Base-by-base conservation (phyloP, 805 yeast genomes). In the Sugiyamaella americana region DNA sequence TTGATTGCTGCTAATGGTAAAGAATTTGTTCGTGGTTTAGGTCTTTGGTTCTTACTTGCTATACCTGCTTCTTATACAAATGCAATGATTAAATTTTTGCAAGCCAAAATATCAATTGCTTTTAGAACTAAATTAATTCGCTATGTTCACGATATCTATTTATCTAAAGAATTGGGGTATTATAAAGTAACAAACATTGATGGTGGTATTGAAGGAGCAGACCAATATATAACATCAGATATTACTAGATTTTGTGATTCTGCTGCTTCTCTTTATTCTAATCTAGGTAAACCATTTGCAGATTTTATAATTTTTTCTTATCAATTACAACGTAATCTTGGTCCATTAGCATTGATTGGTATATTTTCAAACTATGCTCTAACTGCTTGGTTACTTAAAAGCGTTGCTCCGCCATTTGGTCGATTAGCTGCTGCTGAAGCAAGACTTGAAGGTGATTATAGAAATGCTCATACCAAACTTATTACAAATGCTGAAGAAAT, bases 51-150 rank as follows among this genome's bases (percentile, higher is more conserved):
- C 49, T 66, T 85, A 50, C 80, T 89, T 60, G 96, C 96, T 0
- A 79, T 89, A 51, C 98, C 98, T 1, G 95, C 96, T 0, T 81
- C 93, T 2, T 89, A 87, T 63, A 84, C 96, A 26, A 89, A 89
- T 64, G 84, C 95, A 41, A 88, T 91, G 48, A 89, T 89, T 60
- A 85, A 84, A 60, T 86, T 76, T 58, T 67, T 89, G 55, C 85
- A 88, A 46, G 78, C 82, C 58, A 75, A 86, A 56, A 68, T 89
- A 49, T 79, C 95, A 10, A 72, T 87, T 45, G 86, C 85, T 57
- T 89, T 89, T 70, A 78, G 97, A 70, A 82, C 93, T 1, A 82
- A 82, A 53, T 71, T 89, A 56, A 79, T 83, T 32, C 76, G 96
- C 55, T 89, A 89, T 63, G 78, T 89, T 55, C 96, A 89, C 66